Evolutionary conservation across 2,329 filamentous ascomycete genomes (phyloP).

Genomic region (Pleoardoris graminearum): DNA sequence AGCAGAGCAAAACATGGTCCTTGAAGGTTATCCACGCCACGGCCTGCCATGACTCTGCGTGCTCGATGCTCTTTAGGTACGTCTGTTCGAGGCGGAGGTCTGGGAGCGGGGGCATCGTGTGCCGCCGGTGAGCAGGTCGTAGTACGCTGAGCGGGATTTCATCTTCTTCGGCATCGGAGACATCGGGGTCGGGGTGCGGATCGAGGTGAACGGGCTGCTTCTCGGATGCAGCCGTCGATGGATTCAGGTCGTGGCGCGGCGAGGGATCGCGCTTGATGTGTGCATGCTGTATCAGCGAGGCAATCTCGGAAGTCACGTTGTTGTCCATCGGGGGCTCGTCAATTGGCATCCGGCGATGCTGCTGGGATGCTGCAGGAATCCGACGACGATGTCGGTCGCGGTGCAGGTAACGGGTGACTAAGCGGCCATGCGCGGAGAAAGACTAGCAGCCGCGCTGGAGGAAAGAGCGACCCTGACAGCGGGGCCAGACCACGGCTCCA

Average conservation of each 20-base stretch:
- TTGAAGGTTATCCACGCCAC: slow-evolving; percentile 82
- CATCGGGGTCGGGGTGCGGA: slow-evolving; percentile 45
- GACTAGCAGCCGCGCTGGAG: slow-evolving; percentile 16
- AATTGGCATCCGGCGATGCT: not conserved
- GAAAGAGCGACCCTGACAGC: slow-evolving; percentile 12
- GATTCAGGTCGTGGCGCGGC: slow-evolving; percentile 74
- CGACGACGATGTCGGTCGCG: slow-evolving; percentile 8
- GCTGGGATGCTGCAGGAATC: too few relatives aligned
- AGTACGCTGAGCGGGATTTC: slow-evolving; percentile 72
- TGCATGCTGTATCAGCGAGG: slow-evolving; percentile 78
- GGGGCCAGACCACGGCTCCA: slow-evolving; percentile 18
- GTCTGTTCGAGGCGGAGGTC: slow-evolving; percentile 98
- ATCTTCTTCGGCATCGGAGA: slow-evolving; percentile 61
- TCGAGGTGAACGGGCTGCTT: slow-evolving; percentile 62
- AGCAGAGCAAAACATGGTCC: slow-evolving; percentile 83
- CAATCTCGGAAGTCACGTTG: slow-evolving; percentile 67
- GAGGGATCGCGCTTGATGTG: slow-evolving; percentile 76
- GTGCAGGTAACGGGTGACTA: slow-evolving; percentile 18
- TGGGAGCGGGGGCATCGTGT: slow-evolving; percentile 69
- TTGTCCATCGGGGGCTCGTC: slow-evolving; percentile 53
- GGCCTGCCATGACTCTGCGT: slow-evolving; percentile 76
- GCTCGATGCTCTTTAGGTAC: slow-evolving; percentile 86
- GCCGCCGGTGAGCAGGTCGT: slow-evolving; percentile 56
- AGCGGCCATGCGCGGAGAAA: slow-evolving; percentile 25
- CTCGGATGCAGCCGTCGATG: slow-evolving; percentile 71